Percentiles rank a stretch among this genome's conserved stretches.
Evolutionary conservation across 179 eudicot genomes (phyloP).

Genomic region (Gypsophila paniculata): DNA sequence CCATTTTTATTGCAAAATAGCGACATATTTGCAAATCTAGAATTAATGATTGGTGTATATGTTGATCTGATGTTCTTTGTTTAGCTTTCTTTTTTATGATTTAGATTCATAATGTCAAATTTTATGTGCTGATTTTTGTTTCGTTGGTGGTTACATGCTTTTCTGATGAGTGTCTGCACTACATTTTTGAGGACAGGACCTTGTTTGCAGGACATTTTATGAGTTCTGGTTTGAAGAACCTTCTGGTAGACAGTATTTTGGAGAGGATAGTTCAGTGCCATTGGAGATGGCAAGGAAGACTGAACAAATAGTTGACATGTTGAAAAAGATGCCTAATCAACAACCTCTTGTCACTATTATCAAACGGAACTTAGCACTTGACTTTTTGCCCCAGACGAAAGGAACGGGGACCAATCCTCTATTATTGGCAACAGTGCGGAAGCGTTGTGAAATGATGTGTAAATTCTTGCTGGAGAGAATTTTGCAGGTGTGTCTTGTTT

Average conservation of each 20-base stretch:
- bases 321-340: constrained; percentile 74
- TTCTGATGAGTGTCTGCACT: neutral
- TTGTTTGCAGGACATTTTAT: constrained; percentile 94
- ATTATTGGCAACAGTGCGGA: constrained; percentile 80
- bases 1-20: neutral
- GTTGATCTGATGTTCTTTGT: constrained; percentile 1
- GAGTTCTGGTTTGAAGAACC: constrained; percentile 99
- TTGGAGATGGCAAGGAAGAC: constrained; percentile 88
- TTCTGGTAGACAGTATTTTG: constrained; percentile 54
- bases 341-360: constrained; percentile 79
- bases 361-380: constrained; percentile 88
- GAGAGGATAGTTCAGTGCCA: constrained; percentile 87
- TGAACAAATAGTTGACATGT: constrained; percentile 93
- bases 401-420: constrained; percentile 82
- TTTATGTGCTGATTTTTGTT: constrained; percentile 12
- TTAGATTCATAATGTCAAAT: neutral
- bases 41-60: neutral
- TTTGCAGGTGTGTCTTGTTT: constrained; percentile 55
- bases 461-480: constrained; percentile 86
- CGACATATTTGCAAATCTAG: neutral
- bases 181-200: constrained; percentile 55
- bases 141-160: constrained; percentile 1
- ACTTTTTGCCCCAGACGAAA: constrained; percentile 89
- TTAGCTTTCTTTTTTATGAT: neutral
- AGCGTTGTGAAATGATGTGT: constrained; percentile 98